A percentile compares a stretch with the other conserved stretches of the same genome.
These are phyloP conservation scores for Piloderma croceum DNA, from an alignment of 768 basidiomycete genomes.

Conservation along the genomic window DNA sequence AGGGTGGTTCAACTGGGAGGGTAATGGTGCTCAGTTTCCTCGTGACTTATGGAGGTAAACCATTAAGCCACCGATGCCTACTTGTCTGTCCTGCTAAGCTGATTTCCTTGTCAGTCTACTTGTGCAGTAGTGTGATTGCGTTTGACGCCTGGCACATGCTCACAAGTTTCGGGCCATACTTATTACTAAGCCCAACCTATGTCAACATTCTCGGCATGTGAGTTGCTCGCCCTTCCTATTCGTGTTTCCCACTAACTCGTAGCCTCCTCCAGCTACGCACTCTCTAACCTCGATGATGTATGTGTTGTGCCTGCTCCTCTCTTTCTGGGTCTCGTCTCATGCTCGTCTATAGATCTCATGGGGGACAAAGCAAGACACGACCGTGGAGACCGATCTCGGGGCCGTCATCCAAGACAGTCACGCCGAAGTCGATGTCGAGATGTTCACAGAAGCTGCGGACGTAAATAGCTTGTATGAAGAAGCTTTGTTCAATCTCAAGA, in stretches of 20 bases:
- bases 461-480: slow-evolving; percentile 83
- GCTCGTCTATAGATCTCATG: slow-evolving; percentile 61
- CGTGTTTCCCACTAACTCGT: slow-evolving; percentile 7
- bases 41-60: slow-evolving; percentile 77
- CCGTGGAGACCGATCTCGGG: slow-evolving; percentile 72
- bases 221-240: slow-evolving; percentile 19
- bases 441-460: slow-evolving; percentile 76
- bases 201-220: slow-evolving; percentile 75
- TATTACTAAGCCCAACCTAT: slow-evolving; percentile 80
- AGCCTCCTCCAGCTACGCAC: slow-evolving; percentile 60
- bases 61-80: not conserved
- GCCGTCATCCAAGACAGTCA: slow-evolving; percentile 75
- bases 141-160: slow-evolving; percentile 96
- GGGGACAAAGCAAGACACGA: slow-evolving; percentile 91
- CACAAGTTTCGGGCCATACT: slow-evolving; percentile 85
- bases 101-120: slow-evolving; percentile 48
- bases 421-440: slow-evolving; percentile 82
- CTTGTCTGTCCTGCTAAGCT: slow-evolving; percentile 2
- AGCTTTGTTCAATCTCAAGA: slow-evolving; percentile 66
- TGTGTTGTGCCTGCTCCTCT: slow-evolving; percentile 21
- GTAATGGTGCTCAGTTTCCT: slow-evolving; percentile 80
- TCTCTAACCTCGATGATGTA: slow-evolving; percentile 82
- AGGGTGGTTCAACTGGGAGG: slow-evolving; percentile 61
- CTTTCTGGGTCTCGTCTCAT: slow-evolving; percentile 1
- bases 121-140: slow-evolving; percentile 71